These are phyloP conservation scores for Backusella psychrophila DNA, from an alignment of 192 early-diverging fungal species.

Conservation along the genomic window DNA sequence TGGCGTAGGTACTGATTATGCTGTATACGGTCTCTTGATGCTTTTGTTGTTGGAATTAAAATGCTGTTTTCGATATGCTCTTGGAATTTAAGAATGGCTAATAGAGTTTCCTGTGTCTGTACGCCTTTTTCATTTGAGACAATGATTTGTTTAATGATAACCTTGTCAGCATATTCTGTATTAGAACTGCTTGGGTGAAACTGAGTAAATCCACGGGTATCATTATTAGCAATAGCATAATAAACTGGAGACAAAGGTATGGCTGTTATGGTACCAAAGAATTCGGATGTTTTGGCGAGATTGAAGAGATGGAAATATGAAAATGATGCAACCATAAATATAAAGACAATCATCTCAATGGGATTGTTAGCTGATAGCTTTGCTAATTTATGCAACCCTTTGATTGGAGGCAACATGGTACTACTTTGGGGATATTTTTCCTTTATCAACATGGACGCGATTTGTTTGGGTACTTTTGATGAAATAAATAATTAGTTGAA, in stretches of 20 bases:
- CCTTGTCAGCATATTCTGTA: conserved; percentile 22
- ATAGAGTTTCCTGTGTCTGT: conserved; percentile 36
- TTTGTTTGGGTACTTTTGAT: background rate
- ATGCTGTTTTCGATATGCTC: conserved; percentile 38
- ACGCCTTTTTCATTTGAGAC: conserved; percentile 39
- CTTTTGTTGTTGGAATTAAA: conserved; percentile 20
- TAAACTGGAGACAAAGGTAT: conserved; percentile 45
- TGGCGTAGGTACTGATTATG: conserved; percentile 29
- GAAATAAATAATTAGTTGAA: background rate
- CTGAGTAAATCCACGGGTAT: background rate
- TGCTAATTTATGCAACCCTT: conserved; percentile 19
- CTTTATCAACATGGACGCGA: background rate
- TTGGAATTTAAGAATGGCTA: conserved; percentile 40
- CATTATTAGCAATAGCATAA: background rate
- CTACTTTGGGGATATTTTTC: background rate
- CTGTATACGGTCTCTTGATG: background rate
- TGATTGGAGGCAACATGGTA: background rate
- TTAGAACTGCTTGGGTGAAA: background rate
- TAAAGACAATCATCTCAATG: conserved; percentile 74
- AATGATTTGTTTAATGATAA: conserved; percentile 52
- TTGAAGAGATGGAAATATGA: conserved; percentile 75
- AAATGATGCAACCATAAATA: conserved; percentile 69
- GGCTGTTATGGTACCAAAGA: conserved; percentile 45
- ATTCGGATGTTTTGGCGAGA: conserved; percentile 60
- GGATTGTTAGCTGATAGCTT: conserved; percentile 62